Evolutionary conservation across 2,329 filamentous ascomycete genomes (phyloP), one percentile per base, ranked within the genome.

Genomic region (Fusarium coicis): DNA sequence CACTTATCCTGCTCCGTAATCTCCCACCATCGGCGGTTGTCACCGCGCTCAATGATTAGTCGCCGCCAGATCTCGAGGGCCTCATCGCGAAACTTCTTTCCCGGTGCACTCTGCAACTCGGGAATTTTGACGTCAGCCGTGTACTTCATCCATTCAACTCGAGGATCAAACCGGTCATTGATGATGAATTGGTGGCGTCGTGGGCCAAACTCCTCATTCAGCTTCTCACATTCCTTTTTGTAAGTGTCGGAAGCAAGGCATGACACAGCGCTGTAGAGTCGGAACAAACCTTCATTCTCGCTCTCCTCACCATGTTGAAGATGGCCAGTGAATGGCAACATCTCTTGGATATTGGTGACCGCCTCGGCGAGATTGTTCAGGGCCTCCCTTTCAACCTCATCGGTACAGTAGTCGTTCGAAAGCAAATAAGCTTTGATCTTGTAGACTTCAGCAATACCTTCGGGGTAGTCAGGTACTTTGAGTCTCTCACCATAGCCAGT

Each of bases 181-280:
- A 72, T 43, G 4, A 26, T 16, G 9, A 72, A 69, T 7, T 54
- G 54, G 43, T 72, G 69, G 39, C 63, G 30, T 56, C 56, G 44
- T 8, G 58, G 39, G 2, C 57, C 54, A 18, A n/a, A 16, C 12
- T 46, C 10, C 4, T 37, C 32, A 10, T 42, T 34, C 2, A 40
- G 43, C 10, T 43, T 19, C 3, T 42, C 23, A 10, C 26, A 28
- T 14, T 47, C 10, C 0, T 8, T 30, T 4, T 34, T 32, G 15
- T 55, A 68, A 23, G 44, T 36, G 7, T 57, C 39, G 2, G 30
- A n/a, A 3, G 44, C 54, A 2, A 72, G 65, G 18, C 43, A 46
- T 1, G 57, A 65, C 10, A 72, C 42, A 7, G 69, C 57, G 7
- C 37, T 32, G 10, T 42, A 72, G 1, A 72, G 36, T 5, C 19